Evolutionary conservation across 441 rosid genomes (phyloP), one percentile per base, ranked within the genome.

Genomic region (Rhodomyrtus psidioides): DNA sequence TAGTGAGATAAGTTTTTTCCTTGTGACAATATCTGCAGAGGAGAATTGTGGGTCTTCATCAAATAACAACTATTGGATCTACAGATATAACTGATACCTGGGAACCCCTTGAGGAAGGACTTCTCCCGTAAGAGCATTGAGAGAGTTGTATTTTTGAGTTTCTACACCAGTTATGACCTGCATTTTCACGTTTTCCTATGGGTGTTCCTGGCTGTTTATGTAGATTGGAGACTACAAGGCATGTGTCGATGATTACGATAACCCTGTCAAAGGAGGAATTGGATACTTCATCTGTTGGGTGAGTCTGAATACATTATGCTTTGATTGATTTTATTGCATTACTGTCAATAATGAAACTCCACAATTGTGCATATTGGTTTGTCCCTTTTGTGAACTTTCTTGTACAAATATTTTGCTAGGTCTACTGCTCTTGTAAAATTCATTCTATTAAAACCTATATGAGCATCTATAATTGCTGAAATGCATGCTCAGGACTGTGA

Each of bases 61-160:
- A 95, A 91, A 90, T 82, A 83, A 94, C 98, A 39, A 87, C 93
- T 82, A 93, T 95, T 89, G 95, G 98, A 86, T 97, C 99, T 82
- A 95, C 94, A 4, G 97, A 95, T 91, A 97, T 97, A 83, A 95
- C 96, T n/a, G 98, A 95, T 89, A 94, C 90, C 82, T 97, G 98
- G 98, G 99, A 95, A 88, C 99, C 99, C 85, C 88, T 92, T 7
- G 99, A 97, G 88, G 99, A 97, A 94, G 99, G 99, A 90, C 99
- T 97, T 82, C 93, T 95, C 5, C 95, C 98, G 99, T 97, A 94
- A 91, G 97, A 85, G 46, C 44, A 12, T 12, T 82, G 14, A 21
- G 39, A 19, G 42, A 27, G 44, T 51, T 28, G 12, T 19, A 15
- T 28, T 82, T 54, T 46, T 54, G 60, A 30, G 58, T 46, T 27